Base-by-base conservation (phyloP, 331 rosid species). In the Arachis monticola region DNA sequence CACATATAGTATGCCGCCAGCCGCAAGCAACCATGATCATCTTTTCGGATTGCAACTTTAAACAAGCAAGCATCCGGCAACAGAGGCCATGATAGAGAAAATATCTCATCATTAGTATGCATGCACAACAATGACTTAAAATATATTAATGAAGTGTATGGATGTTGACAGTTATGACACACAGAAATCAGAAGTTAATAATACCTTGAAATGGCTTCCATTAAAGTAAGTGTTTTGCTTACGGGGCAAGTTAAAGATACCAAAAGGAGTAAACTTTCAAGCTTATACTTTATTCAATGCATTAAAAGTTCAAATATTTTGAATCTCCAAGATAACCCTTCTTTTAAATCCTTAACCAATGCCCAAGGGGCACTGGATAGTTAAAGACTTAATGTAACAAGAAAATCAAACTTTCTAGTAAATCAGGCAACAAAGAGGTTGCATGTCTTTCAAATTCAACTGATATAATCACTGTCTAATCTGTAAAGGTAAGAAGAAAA, bases 1-100 rank as follows among this genome's bases (percentile, higher is more conserved):
- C 95, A 44, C 91, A 80, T 81, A 92, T 92, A 8, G 98, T 90
- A 85, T 92, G 98, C 83, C 98, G 84, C 98, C 98, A 92, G 68
- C 98, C 98, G 84, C 98, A 92, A 22, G 98, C 98, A 84, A 92
- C 98, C 86, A 87, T 80, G 59, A 83, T 81, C 91, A 92, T 92
- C 83, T 88, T 92, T 74, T 83, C 93, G 79, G 73, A 81, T 96
- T 90, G 86, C 75, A 83, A 50, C 56, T 70, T 70, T n/a, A 41
- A 61, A 52, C 45, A 72, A 56, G 62, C 30, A 78, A 74, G 32
- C 64, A 73, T 70, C 68, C 58, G 68, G 72, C 4, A 55, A 22
- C 69, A 62, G 76, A 31, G 12, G 42, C 7, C 11, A 30, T 4
- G 7, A 10, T 17, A 50, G 60, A 56, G 63, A 8, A 32, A 56